Conservation (phyloP, 306 rosid species). For the Luffa acutangula region DNA sequence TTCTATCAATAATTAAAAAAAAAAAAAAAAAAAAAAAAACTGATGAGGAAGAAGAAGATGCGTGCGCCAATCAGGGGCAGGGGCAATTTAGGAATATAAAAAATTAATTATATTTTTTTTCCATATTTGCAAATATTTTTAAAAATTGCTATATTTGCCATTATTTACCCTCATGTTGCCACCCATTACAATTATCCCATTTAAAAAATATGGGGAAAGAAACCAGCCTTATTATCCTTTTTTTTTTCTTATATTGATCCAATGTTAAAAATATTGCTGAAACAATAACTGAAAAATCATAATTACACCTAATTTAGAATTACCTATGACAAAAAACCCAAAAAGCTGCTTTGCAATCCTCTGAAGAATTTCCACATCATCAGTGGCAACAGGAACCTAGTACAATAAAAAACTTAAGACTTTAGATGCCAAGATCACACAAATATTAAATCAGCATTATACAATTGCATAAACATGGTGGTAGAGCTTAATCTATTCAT, state of each 20-base stretch:
- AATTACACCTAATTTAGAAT: slow-evolving; percentile 7
- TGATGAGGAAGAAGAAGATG: too few species aligned
- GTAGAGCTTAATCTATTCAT: slow-evolving; percentile 9
- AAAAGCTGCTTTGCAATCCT: slow-evolving; percentile 65
- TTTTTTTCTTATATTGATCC: neutral
- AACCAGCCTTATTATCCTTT: neutral
- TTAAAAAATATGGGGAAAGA: neutral
- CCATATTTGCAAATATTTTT: too few species aligned
- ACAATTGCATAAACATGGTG: neutral
- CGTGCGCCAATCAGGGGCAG: too few species aligned
- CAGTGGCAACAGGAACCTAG: slow-evolving; percentile 85
- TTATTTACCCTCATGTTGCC: too few species aligned
- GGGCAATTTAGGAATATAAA: too few species aligned
- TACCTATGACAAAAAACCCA: slow-evolving; percentile 68
- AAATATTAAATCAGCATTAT: neutral
- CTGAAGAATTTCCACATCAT: slow-evolving; percentile 71
- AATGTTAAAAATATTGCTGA: neutral
- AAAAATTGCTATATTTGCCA: too few species aligned
- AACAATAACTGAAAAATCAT: neutral
- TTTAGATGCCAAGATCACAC: neutral
- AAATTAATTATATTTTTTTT: too few species aligned
- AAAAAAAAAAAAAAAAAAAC: too few species aligned
- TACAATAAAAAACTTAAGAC: neutral
- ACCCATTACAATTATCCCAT: too few species aligned
- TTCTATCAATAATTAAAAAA: too few species aligned